Base-by-base conservation (phyloP, 108 stramenopile species). In the Cyclotella cryptica region DNA sequence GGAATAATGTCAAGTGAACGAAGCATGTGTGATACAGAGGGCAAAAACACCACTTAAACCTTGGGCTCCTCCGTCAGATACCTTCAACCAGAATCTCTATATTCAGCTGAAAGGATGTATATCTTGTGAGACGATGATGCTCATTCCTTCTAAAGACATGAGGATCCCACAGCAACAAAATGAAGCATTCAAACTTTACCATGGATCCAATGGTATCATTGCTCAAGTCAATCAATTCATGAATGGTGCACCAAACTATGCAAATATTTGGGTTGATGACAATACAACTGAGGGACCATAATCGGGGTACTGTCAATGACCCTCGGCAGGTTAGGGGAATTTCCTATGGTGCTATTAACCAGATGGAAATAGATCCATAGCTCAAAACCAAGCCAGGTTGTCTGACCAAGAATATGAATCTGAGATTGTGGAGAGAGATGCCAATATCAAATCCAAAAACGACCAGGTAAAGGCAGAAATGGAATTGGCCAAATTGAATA, bases 401-500 rank as follows among this genome's bases (percentile, higher is more conserved):
- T 19, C 12, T 2, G 3, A 41, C 62, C n/a, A 39, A 41, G 18
- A 42, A 14, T 40, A 41, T 41, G 39, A 62, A 62, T 9, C n/a
- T 41, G 62, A 63, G 7, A n/a, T 63, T 10, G 19, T 63, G 1
- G 6, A 41, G 3, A 15, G 1, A 18, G 26, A 39, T 41, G 15
- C 15, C 1, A 15, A 2, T 2, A n/a, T 63, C n/a, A 63, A 63
- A 21, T 63, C 62, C 24, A 63, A 63, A 27, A 63, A 11, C 6
- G 40, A 63, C 12, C 62, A 41, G 18, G 21, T 39, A 15, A n/a
- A 63, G 15, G 21, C 40, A 10, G 40, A 39, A n/a, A 0, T 63
- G 2, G 13, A 63, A 15, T 35, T 63, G 30, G 62, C 62, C 12
- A 63, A 39, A 13, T 63, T 63, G 30, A 40, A 63, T 42, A 15